Base-by-base conservation (phyloP, 768 basidiomycete genomes). In the Boletus subcaerulescens region DNA sequence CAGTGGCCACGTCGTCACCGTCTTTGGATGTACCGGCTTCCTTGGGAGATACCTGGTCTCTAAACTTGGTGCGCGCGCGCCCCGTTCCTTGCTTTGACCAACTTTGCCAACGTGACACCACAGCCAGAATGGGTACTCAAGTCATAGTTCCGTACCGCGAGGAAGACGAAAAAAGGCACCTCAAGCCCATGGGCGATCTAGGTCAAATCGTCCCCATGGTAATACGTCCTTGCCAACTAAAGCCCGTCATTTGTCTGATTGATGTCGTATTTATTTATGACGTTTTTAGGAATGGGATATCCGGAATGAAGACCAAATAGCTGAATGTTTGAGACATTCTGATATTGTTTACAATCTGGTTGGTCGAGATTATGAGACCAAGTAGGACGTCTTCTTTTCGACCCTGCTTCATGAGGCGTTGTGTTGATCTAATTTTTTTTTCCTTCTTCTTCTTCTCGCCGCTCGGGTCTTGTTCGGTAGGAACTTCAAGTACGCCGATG, bases 161-260 rank as follows among this genome's bases (percentile, higher is more conserved):
- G 60, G 91, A 93, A 67, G 93, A 98, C 67, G 89, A 93, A 68
- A 92, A 88, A 64, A 80, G 96, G 56, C 83, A 90, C 65, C 76
- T 99, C 66, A 89, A 87, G 73, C 90, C 90, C 13, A 95, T 89
- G 86, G 97, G 96, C 41, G 97, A 99, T 76, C 78, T 98, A 51
- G 97, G 97, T 9, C 94, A 96, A 76, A 89, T 99, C 59, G 90
- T 98, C 53, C 85, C 91, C 63, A 84, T 98, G 89, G 95, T 96
- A 66, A 61, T 66, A 76, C 70, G 48, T 29, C 32, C 24, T 45
- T n/a, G 18, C 50, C 43, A 42, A 39, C 47, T 14, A 46, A 57
- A 53, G 53, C 14, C 20, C 9, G 14, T 7, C 32, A 67, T 67
- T 59, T 62, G 57, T 63, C 61, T 63, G 64, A 64, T 64, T 20